These are phyloP conservation scores for Ganoderma boninense DNA, from an alignment of 1,284 basidiomycete genomes.

Conservation along the genomic window DNA sequence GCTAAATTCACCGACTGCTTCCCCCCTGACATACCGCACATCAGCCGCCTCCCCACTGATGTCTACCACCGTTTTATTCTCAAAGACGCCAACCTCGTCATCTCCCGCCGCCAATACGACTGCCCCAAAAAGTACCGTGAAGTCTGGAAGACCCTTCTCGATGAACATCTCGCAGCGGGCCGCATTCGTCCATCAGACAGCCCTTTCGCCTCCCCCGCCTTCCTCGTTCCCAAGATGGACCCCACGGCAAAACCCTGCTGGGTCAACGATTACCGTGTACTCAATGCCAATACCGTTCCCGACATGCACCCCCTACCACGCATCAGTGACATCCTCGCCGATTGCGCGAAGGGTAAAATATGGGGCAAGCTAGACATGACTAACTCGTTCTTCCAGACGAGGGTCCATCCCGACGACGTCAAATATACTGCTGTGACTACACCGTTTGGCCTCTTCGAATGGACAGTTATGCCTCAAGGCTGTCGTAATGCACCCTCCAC, in stretches of 20 bases:
- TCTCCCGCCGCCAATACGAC: slow-evolving; percentile 28
- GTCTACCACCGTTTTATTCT: slow-evolving; percentile 32
- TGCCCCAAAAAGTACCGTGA: slow-evolving; percentile 34
- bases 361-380: slow-evolving; percentile 52
- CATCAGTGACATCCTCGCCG: slow-evolving; percentile 45
- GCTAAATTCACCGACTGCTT: slow-evolving; percentile 22
- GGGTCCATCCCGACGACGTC: slow-evolving; percentile 46
- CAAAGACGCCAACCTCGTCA: slow-evolving; percentile 31
- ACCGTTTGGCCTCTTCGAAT: slow-evolving; percentile 49
- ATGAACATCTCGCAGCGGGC: slow-evolving; percentile 31
- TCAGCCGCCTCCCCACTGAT: slow-evolving; percentile 28
- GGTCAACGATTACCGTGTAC: slow-evolving; percentile 50
- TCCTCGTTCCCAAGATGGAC: slow-evolving; percentile 50
- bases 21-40: slow-evolving; percentile 27
- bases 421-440: slow-evolving; percentile 49
- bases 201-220: slow-evolving; percentile 43
- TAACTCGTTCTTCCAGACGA: slow-evolving; percentile 51
- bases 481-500: slow-evolving; percentile 45
- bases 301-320: slow-evolving; percentile 47
- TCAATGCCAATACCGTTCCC: slow-evolving; percentile 47
- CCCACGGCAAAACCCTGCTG: slow-evolving; percentile 43
- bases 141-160: slow-evolving; percentile 26
- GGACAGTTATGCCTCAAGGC: slow-evolving; percentile 53
- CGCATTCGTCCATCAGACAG: slow-evolving; percentile 1
- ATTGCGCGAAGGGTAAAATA: slow-evolving; percentile 43